Conservation (phyloP, 2,329 filamentous ascomycete genomes). For the Byssoonygena ceratinophila region DNA sequence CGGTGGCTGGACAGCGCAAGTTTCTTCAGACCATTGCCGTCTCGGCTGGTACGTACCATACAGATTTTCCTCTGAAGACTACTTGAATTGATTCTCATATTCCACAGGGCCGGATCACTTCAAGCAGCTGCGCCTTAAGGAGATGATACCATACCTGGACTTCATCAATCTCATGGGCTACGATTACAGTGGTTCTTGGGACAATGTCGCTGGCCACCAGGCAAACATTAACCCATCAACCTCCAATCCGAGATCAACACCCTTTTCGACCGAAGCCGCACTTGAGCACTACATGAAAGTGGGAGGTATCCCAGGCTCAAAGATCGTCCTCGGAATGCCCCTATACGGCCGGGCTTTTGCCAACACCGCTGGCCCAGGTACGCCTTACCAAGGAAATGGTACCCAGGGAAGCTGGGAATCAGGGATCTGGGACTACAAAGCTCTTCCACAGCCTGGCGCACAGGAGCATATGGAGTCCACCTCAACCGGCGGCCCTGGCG, state of each 20-base stretch:
- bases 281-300: conserved; percentile 57
- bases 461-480: conserved; percentile 50
- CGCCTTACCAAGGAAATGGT: conserved; percentile 61
- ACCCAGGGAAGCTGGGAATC: conserved; percentile 67
- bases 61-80: not conserved
- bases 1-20: conserved; percentile 33
- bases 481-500: conserved; percentile 41
- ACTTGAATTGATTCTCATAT: not conserved
- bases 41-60: conserved; percentile 31
- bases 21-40: conserved; percentile 43
- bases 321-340: conserved; percentile 88
- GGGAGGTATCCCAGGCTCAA: conserved; percentile 51
- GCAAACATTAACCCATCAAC: conserved; percentile 60
- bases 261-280: conserved; percentile 64
- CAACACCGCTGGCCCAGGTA: conserved; percentile 65
- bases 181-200: conserved; percentile 79
- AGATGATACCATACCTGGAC: conserved; percentile 41
- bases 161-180: conserved; percentile 64
- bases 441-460: conserved; percentile 58
- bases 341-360: conserved; percentile 85
- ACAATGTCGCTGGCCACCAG: conserved; percentile 61
- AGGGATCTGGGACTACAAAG: conserved; percentile 82
- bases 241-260: conserved; percentile 55
- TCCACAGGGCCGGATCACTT: conserved; percentile 33
- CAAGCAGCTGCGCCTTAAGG: conserved; percentile 33